These are phyloP conservation scores for Turritis glabra DNA, from an alignment of 345 rosid genomes.

Conservation along the genomic window DNA sequence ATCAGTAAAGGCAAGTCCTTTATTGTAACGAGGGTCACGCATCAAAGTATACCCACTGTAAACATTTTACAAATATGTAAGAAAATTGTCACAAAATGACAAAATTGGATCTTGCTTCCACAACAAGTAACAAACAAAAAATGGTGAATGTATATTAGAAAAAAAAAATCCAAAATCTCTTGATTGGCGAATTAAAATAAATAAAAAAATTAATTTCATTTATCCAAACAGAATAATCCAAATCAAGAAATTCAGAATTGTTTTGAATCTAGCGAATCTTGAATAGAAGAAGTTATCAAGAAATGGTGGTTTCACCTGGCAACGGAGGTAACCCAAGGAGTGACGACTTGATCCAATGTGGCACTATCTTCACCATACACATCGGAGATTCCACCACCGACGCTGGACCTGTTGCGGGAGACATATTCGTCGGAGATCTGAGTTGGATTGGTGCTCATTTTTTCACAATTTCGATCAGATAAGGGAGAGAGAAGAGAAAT, in stretches of 20 bases:
- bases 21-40: slow-evolving; percentile 90
- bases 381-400: slow-evolving; percentile 34
- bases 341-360: slow-evolving; percentile 41
- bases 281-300: background rate
- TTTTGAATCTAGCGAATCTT: background rate
- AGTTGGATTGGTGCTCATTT: slow-evolving; percentile 5
- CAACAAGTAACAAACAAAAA: slow-evolving; percentile 18
- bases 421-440: slow-evolving; percentile 24
- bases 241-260: background rate
- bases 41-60: slow-evolving; percentile 77
- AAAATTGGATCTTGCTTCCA: background rate
- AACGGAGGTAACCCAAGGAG: slow-evolving; percentile 42
- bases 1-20: slow-evolving; percentile 83
- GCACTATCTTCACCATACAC: slow-evolving; percentile 39
- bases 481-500: background rate
- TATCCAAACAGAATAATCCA: background rate
- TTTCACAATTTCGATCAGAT: background rate
- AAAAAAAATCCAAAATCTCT: background rate
- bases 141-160: too few relatives aligned
- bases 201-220: background rate
- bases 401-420: slow-evolving; percentile 27
- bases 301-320: slow-evolving; percentile 15
- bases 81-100: background rate
- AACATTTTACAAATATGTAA: background rate
- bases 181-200: background rate